Evolutionary conservation across 192 early-diverging fungal species (phyloP).

Genomic region (Oehlia diaphana): DNA sequence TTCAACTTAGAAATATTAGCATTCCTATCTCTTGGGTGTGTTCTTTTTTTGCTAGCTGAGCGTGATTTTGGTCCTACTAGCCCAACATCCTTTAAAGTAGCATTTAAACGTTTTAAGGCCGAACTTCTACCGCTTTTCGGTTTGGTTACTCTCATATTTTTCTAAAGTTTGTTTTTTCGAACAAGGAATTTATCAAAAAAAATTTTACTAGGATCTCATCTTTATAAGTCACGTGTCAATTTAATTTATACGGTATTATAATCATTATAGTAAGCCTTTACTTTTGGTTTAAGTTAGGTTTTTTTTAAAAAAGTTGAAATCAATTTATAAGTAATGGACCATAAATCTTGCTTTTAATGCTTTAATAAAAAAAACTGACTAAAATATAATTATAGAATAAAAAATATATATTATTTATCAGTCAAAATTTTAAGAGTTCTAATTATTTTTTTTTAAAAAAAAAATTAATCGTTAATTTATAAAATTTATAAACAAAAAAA

Average conservation of each 20-base stretch:
- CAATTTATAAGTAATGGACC: no score
- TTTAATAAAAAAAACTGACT: no score
- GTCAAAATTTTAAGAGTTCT: neutral
- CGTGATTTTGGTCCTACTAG: constrained; percentile 70
- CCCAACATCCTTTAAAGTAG: constrained; percentile 75
- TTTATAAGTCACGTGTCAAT: no score
- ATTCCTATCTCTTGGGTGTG: constrained; percentile 57
- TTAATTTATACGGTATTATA: no score
- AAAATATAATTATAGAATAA: no score
- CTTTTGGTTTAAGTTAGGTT: no score
- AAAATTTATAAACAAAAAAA: neutral
- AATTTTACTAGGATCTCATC: no score
- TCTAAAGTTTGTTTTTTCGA: no score
- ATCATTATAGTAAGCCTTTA: no score
- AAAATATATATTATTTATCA: neutral
- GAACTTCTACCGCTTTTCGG: constrained; percentile 43
- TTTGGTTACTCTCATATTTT: neutral
- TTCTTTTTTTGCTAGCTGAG: constrained; percentile 63
- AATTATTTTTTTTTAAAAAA: neutral
- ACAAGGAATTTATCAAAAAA: no score
- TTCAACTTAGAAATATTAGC: constrained; percentile 37
- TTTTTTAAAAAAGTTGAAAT: no score
- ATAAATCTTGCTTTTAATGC: no score
- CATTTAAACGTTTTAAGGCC: constrained; percentile 80
- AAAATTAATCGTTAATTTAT: neutral